Base-by-base conservation (phyloP, 1,139 yeast species). In the Chernovozyma sophiae-reginae region DNA sequence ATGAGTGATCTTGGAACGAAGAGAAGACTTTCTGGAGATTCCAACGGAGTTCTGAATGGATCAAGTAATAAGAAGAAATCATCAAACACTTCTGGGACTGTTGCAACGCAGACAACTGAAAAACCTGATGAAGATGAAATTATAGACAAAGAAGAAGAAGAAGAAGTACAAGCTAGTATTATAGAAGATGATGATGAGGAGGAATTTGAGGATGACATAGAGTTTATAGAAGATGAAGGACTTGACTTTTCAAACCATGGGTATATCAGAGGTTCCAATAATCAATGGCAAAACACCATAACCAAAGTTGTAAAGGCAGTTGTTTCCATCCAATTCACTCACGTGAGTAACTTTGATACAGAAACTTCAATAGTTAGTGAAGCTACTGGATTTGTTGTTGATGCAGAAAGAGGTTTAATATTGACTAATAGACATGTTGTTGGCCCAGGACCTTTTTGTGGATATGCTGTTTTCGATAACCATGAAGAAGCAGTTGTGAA, bases 351-450 rank as follows among this genome's bases (percentile, higher is more conserved):
- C 43, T 89, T 89, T 53, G 97, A 90, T 53, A 83, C 95, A 27
- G 97, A 90, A 50, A 62, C 80, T 2, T 81, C 95, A 1, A 62
- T 83, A 28, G 89, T 84, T 16, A 81, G 94, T 43, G 95, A 89
- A 56, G 97, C 97, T 14, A 86, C 96, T 1, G 97, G 97, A 5
- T 89, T 90, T 57, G 87, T 90, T n/a, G 97, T 90, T 11, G 97
- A 90, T 57, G 72, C 90, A 3, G 68, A 73, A 39, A 60, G 77
- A 30, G 97, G 97, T 8, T 74, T 87, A 44, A 87, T 90, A 42
- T 70, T 90, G 55, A 90, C 97, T 12, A 90, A 90, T 62, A 76
- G 96, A 56, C 97, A 89, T 55, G 97, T 89, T 32, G 96, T 89
- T 30, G 96, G 96, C 1, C 89, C 96, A 0, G 96, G 97, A 8